Evolutionary conservation across 225 moss, liverwort and hornwort genomes (phyloP).

Genomic region (Pseudisothecium myosuroides): DNA sequence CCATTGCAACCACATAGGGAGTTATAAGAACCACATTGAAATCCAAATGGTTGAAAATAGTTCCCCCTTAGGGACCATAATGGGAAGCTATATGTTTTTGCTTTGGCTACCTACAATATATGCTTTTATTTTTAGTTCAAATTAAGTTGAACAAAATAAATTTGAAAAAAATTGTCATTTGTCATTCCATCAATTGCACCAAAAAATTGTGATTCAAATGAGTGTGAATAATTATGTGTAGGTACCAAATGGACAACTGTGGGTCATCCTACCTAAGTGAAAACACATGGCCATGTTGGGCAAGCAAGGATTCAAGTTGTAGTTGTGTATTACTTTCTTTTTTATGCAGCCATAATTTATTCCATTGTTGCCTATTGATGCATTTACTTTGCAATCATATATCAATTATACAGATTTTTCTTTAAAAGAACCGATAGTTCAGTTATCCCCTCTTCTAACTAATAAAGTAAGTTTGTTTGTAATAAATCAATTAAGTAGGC

Average conservation of each 20-base stretch:
- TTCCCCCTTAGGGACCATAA: neutral
- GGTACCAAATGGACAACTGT: neutral
- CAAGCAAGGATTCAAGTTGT: neutral
- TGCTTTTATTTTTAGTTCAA: neutral
- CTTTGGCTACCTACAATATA: neutral
- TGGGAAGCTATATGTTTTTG: neutral
- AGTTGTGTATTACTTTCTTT: neutral
- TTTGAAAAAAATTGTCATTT: neutral
- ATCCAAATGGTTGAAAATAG: neutral
- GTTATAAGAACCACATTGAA: neutral
- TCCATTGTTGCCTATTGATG: too few relatives aligned
- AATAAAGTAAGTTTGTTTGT: too few relatives aligned
- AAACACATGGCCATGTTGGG: neutral
- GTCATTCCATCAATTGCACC: neutral
- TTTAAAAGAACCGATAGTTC: too few relatives aligned
- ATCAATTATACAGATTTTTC: neutral
- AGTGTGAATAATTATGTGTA: neutral
- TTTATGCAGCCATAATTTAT: neutral
- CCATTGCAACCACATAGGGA: neutral
- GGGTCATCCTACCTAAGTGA: neutral
- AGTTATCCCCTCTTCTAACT: too few relatives aligned
- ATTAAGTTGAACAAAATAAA: fast-evolving
- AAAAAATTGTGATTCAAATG: neutral
- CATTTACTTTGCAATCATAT: neutral
- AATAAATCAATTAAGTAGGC: too few relatives aligned